Evolutionary conservation across 2,329 filamentous ascomycete species (phyloP), one percentile per base, ranked within the genome.

Genomic region (Penicillium hordei): DNA sequence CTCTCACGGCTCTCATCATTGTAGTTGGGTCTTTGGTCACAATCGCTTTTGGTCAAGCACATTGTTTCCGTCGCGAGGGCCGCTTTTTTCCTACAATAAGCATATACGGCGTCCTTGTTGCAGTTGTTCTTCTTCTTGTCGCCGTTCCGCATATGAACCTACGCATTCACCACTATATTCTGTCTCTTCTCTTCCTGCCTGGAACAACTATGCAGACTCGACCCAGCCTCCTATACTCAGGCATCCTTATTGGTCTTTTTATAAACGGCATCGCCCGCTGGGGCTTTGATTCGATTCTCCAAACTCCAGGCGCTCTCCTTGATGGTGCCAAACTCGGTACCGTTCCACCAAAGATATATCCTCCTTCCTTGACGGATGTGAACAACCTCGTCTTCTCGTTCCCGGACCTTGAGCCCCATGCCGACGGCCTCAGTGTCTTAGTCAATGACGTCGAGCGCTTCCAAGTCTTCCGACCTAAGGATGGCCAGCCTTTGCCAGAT

Each of bases 141-240:
- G 74, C 80, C 1, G 73, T 86, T 3, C 84, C 84, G 0, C 74
- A 79, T 39, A 81, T 86, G 74, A 83, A 82, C 59, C 76, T 87
- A 21, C 80, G 84, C n/a, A 85, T 87, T 57, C 84, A 87, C 63
- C 84, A 87, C 65, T 87, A 87, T 66, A 85, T 87, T 64, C 78
- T 87, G 4, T 82, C 80, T 1, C 75, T 87, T 0, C 72, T 87
- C 3, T 76, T 87, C 3, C 74, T 86, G 0, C 82, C 83, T 0
- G 85, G 85, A 0, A 86, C 84, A 2, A 76, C 78, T 0, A 78
- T 86, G 63, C 84, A 86, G 62, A 87, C 82, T 19, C 76, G 85
- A 1, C 83, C 83, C 0, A 81, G 78, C 48, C 74, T 87, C 4
- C 65, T 86, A 6, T 87, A 85, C 66, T 84, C 86, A 65, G 84